Conservation (phyloP, 2,329 filamentous ascomycete genomes). For the Fonsecaea erecta region DNA sequence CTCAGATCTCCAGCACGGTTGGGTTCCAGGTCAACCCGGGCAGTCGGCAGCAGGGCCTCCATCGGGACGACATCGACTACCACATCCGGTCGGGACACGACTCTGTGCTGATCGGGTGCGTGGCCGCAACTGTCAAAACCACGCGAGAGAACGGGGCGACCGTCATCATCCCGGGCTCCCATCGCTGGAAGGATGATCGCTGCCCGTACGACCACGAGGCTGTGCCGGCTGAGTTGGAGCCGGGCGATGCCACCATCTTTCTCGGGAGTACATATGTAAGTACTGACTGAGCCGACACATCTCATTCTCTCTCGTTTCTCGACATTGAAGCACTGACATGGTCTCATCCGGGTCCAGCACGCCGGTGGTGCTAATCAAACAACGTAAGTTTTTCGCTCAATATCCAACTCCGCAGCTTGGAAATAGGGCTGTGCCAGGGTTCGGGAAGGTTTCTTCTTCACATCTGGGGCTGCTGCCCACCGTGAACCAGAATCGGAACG, state of each 20-base stretch:
- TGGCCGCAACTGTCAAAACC: constrained; percentile 43
- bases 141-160: constrained; percentile 41
- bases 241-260: constrained; percentile 46
- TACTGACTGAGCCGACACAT: not conserved
- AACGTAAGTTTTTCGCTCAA: constrained; percentile 8
- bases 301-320: not conserved
- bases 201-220: constrained; percentile 30
- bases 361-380: constrained; percentile 43
- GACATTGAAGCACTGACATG: not conserved
- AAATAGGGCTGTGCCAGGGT: not conserved
- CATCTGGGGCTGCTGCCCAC: not conserved
- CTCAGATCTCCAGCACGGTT: constrained; percentile 41
- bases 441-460: not conserved
- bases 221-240: constrained; percentile 41
- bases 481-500: not conserved
- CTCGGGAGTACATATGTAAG: constrained; percentile 40
- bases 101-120: constrained; percentile 46
- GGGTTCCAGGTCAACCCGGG: constrained; percentile 40
- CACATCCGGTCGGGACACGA: constrained; percentile 41
- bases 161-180: constrained; percentile 39
- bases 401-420: not conserved
- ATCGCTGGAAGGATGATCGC: constrained; percentile 35
- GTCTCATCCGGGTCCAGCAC: constrained; percentile 31
- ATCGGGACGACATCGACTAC: constrained; percentile 43
- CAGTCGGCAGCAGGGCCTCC: constrained; percentile 35